A percentile compares a stretch with the other conserved stretches of the same genome.
Conservation (phyloP, 805 yeast genomes). For the Blastobotrys chiropterorum region DNA sequence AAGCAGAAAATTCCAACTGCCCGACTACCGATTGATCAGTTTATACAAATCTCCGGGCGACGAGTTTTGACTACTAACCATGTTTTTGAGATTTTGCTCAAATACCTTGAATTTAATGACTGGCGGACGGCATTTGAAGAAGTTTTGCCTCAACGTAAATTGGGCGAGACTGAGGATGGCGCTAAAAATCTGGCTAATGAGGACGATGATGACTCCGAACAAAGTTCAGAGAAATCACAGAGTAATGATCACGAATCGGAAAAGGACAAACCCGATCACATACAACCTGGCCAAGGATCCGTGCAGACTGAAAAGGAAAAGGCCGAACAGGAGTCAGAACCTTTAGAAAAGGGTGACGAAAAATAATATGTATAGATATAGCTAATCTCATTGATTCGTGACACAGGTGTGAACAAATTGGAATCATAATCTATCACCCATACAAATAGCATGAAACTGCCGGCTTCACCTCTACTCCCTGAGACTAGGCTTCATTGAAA, state of each 20-base stretch:
- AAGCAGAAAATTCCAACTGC: conserved; percentile 64
- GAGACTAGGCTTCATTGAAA: too few relatives aligned
- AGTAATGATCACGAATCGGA: background rate
- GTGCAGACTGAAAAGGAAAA: too few relatives aligned
- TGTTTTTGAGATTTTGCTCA: conserved; percentile 80
- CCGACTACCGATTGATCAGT: conserved; percentile 81
- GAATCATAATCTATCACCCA: too few relatives aligned
- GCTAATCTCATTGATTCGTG: too few relatives aligned
- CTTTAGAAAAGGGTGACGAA: too few relatives aligned
- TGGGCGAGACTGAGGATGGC: conserved; percentile 24
- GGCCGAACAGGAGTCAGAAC: too few relatives aligned
- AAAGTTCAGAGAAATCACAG: background rate
- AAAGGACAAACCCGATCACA: background rate
- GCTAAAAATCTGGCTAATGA: conserved; percentile 15
- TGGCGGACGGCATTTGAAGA: conserved; percentile 85
- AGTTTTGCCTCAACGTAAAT: conserved; percentile 80
- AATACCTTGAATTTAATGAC: conserved; percentile 70
- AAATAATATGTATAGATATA: too few relatives aligned
- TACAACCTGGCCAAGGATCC: too few relatives aligned
- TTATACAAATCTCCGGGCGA: conserved; percentile 75
- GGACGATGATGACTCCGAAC: conserved; percentile 7
- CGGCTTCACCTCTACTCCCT: too few relatives aligned
- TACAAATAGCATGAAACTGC: too few relatives aligned
- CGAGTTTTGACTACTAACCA: conserved; percentile 90
- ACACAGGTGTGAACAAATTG: too few relatives aligned